Conservation (phyloP, 1,139 yeast species). For the Pichia sp. region DNA sequence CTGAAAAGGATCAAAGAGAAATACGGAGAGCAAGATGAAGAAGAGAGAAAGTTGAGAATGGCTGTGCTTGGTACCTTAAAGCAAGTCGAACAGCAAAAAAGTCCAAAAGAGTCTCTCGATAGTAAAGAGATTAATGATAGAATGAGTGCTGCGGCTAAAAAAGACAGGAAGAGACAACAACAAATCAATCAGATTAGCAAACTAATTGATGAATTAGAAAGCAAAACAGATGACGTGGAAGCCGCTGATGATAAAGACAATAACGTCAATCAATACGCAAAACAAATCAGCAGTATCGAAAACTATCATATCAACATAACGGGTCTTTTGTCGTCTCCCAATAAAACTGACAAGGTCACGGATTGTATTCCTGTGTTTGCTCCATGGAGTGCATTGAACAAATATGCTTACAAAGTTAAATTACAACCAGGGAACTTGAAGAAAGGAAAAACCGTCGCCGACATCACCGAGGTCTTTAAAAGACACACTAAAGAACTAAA, state of each 20-base stretch:
- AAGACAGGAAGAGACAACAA: constrained; percentile 27
- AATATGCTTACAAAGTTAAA: constrained; percentile 78
- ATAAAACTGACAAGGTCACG: constrained; percentile 40
- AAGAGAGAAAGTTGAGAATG: constrained; percentile 70
- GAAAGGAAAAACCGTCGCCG: constrained; percentile 82
- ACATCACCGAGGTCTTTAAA: constrained; percentile 56
- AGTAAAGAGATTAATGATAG: constrained; percentile 35
- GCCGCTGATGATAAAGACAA: constrained; percentile 28
- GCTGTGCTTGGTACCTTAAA: constrained; percentile 79
- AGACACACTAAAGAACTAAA: constrained; percentile 35
- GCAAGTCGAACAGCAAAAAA: constrained; percentile 42
- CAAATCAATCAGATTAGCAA: constrained; percentile 33
- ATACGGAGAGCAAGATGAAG: constrained; percentile 90
- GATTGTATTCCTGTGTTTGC: constrained; percentile 86
- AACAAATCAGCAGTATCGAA: constrained; percentile 25
- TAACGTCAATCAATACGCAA: constrained; percentile 34
- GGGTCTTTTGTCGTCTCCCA: constrained; percentile 39
- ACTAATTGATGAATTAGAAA: constrained; percentile 32
- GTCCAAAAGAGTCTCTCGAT: constrained; percentile 21
- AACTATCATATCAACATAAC: constrained; percentile 28
- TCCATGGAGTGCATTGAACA: constrained; percentile 79
- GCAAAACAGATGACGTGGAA: constrained; percentile 31
- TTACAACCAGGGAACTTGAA: constrained; percentile 83
- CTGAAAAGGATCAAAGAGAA: constrained; percentile 76
- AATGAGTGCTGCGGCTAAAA: constrained; percentile 31